Base-by-base conservation (phyloP, 306 rosid genomes). In the Vigna radiata region DNA sequence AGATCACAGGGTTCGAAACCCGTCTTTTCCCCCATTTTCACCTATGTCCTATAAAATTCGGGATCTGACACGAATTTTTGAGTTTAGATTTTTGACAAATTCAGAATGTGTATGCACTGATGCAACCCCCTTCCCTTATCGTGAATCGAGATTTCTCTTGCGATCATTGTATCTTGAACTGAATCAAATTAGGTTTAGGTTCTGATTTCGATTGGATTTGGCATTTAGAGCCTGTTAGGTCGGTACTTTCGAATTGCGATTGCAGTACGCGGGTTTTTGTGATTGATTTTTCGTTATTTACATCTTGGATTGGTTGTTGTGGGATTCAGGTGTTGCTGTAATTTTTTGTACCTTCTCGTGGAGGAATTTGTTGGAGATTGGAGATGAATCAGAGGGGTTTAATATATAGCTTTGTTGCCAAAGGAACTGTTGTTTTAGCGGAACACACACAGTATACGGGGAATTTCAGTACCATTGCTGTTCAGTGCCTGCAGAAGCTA, bases 401-500 rank as follows among this genome's bases (percentile, higher is more conserved):
- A 47, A 95, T 95, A 17, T 95, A 95, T 79, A 92, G 98, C 88
- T 95, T 95, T 84, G 97, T 92, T 83, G 97, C 97, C 27, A 95
- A 90, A 84, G 97, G 98, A 64, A 83, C 81, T 29, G 87, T 90
- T 75, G 97, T 95, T 46, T 89, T 95, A 80, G 98, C 98, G 1
- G 98, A 95, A 62, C 95, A 95, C 81, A 95, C 98, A 0, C 81
- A 95, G 9, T 95, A 90, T 82, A 81, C 97, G 0, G 98, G 98
- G 61, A 95, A 95, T 85, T 95, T 95, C 74, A 90, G 98, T 76
- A 95, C 98, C 68, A 89, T 95, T 77, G 98, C 98, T 36, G 97
- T 95, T 86, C 98, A 95, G 56, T 95, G 98, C 86, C 79, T 95
- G 78, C 97, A 95, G 87, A 92, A 86, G 83, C 87, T 95, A 52